phyloP scores from a whole-genome alignment of 139 green algal genomes.

The Astrephomene gubernaculifera region DNA sequence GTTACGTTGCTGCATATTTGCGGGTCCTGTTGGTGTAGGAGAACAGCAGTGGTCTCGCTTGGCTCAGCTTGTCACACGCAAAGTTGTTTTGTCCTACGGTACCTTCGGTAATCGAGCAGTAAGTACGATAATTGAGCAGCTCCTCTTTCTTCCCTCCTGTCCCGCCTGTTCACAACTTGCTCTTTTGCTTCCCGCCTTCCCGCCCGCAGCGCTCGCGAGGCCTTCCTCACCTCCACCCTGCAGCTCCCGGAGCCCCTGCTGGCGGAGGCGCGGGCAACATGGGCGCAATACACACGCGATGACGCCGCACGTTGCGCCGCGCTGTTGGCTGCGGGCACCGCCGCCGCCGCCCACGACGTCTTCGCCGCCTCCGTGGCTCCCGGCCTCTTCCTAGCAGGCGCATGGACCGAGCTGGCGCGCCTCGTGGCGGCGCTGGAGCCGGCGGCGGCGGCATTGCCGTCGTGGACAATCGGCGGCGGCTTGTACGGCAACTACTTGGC shows the following conservation, averaged over 20 bases:
- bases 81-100: too few species aligned
- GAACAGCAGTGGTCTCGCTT: too few species aligned
- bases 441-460: neutral
- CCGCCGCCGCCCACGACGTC: constrained; percentile 57
- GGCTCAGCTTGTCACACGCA: too few species aligned
- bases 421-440: neutral
- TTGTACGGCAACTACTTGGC: constrained; percentile 35
- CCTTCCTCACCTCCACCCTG: constrained; percentile 67
- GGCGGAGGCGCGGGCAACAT: constrained; percentile 56
- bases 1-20: neutral
- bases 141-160: too few species aligned
- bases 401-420: neutral
- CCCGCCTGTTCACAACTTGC: too few species aligned
- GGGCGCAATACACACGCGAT: constrained; percentile 57
- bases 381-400: constrained; percentile 24
- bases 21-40: too few species aligned
- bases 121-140: too few species aligned
- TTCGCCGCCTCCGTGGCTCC: constrained; percentile 2
- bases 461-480: constrained; percentile 16
- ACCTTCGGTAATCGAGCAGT: too few species aligned
- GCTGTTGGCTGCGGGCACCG: constrained; percentile 57
- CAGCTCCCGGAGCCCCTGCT: constrained; percentile 62
- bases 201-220: constrained; percentile 1
- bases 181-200: too few species aligned
- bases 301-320: constrained; percentile 26